phyloP scores from a whole-genome alignment of 805 yeast species.

The Metschnikowia shivogae region DNA sequence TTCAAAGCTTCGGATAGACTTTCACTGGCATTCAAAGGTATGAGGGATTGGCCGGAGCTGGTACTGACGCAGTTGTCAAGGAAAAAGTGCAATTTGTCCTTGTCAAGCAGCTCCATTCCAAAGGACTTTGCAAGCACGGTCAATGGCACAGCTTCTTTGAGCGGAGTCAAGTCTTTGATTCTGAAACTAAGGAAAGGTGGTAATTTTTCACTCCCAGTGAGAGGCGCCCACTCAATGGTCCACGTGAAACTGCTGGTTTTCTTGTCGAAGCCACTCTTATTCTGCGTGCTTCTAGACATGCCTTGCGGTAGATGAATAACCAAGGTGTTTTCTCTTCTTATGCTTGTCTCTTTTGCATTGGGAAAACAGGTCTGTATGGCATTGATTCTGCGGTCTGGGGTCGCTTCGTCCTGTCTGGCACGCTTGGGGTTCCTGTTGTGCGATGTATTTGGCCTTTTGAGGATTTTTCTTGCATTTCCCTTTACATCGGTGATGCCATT shows the following conservation, averaged over 20 bases:
- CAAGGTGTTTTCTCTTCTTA: constrained; percentile 60
- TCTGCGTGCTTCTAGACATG: constrained; percentile 61
- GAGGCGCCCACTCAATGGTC: constrained; percentile 73
- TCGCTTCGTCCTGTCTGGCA: constrained; percentile 8
- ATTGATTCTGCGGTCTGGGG: constrained; percentile 22
- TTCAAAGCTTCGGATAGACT: constrained; percentile 47
- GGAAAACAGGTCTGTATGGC: constrained; percentile 23
- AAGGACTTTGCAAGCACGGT: constrained; percentile 24
- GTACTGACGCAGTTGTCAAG: constrained; percentile 30
- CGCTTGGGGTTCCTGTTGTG: constrained; percentile 10
- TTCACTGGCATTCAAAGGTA: constrained; percentile 32
- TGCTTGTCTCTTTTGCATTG: constrained; percentile 23
- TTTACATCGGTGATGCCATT: constrained; percentile 53
- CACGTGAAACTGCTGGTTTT: constrained; percentile 59
- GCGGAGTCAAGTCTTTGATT: constrained; percentile 32
- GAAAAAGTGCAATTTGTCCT: constrained; percentile 27
- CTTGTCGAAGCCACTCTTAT: constrained; percentile 70
- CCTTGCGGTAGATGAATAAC: constrained; percentile 64
- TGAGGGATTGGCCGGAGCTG: constrained; percentile 22
- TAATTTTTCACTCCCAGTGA: constrained; percentile 24
- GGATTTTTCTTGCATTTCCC: constrained; percentile 38
- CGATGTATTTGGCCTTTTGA: constrained; percentile 25
- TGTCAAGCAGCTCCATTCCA: constrained; percentile 16
- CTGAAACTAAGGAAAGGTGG: constrained; percentile 42
- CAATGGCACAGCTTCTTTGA: constrained; percentile 42